These are phyloP conservation scores for Alectoria sarmentosa DNA, from an alignment of 495 filamentous ascomycete genomes.

Conservation along the genomic window DNA sequence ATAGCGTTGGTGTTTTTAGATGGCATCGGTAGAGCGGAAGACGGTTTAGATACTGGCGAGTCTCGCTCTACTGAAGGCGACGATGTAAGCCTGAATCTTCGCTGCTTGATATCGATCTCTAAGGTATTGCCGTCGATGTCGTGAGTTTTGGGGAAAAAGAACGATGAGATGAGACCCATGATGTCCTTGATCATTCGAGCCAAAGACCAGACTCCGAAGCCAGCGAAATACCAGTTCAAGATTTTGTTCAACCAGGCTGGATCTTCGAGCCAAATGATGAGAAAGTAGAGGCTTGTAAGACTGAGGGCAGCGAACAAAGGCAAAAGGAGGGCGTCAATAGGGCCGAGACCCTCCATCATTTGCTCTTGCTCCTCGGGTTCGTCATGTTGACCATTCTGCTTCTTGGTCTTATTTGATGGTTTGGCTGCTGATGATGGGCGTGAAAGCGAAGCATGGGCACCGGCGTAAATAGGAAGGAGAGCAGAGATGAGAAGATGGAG, in stretches of 20 bases:
- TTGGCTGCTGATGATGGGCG: constrained; percentile 73
- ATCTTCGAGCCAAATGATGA: constrained; percentile 85
- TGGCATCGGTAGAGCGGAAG: constrained; percentile 38
- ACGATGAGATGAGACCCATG: constrained; percentile 54
- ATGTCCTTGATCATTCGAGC: constrained; percentile 60
- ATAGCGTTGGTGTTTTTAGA: constrained; percentile 28
- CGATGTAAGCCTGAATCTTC: constrained; percentile 2
- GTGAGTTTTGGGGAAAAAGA: constrained; percentile 63
- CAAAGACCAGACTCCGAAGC: constrained; percentile 69
- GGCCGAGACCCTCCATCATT: constrained; percentile 67
- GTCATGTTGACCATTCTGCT: constrained; percentile 37
- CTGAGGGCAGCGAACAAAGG: constrained; percentile 71
- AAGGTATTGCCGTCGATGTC: constrained; percentile 32
- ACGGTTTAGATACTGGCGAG: constrained; percentile 49
- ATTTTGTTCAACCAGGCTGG: constrained; percentile 76
- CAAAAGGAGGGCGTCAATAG: constrained; percentile 79
- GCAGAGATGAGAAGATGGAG: constrained; percentile 60
- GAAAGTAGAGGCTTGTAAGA: constrained; percentile 72
- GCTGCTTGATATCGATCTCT: constrained; percentile 29
- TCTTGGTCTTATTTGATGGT: constrained; percentile 44
- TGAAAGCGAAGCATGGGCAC: constrained; percentile 61
- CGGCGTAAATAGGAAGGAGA: constrained; percentile 65
- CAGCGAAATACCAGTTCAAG: constrained; percentile 76
- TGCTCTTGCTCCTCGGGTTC: constrained; percentile 48
- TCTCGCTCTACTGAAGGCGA: constrained; percentile 15